Conservation (phyloP, 805 yeast genomes). For the Sugiyamaella valdiviana region DNA sequence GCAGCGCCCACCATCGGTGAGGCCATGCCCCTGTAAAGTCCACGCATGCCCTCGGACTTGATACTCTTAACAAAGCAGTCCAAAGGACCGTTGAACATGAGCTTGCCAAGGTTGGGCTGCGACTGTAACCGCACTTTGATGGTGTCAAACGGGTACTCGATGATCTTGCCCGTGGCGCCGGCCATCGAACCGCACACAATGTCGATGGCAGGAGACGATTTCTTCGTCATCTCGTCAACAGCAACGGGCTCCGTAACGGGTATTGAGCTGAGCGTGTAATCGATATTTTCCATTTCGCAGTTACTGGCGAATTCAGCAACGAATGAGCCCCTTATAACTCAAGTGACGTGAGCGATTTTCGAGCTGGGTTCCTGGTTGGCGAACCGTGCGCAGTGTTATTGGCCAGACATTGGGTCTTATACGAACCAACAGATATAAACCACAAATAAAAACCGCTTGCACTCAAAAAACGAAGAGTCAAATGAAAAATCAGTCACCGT, state of each 20-base stretch:
- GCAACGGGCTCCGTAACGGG: background rate
- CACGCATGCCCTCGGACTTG: conserved; percentile 62
- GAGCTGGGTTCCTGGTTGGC: background rate
- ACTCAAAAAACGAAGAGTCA: no score
- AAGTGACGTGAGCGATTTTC: no score
- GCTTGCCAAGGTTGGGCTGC: conserved; percentile 50
- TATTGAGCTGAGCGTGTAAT: background rate
- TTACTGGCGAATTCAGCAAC: no score
- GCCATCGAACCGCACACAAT: conserved; percentile 41
- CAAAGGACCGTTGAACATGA: conserved; percentile 50
- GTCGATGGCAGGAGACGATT: conserved; percentile 13
- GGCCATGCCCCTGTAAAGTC: conserved; percentile 71
- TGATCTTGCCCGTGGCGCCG: conserved; percentile 76
- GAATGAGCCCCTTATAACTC: no score
- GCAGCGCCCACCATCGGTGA: conserved; percentile 89
- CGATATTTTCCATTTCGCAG: background rate
- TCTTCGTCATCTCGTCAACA: background rate
- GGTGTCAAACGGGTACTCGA: conserved; percentile 92
- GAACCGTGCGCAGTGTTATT: background rate
- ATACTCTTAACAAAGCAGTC: conserved; percentile 62
- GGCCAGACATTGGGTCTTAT: background rate
- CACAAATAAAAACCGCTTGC: no score
- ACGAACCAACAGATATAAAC: background rate
- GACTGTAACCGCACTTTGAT: conserved; percentile 81
- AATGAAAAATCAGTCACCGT: background rate